These are phyloP conservation scores for Grosmannia huntii DNA, from an alignment of 2,329 filamentous ascomycete species.

Conservation along the genomic window DNA sequence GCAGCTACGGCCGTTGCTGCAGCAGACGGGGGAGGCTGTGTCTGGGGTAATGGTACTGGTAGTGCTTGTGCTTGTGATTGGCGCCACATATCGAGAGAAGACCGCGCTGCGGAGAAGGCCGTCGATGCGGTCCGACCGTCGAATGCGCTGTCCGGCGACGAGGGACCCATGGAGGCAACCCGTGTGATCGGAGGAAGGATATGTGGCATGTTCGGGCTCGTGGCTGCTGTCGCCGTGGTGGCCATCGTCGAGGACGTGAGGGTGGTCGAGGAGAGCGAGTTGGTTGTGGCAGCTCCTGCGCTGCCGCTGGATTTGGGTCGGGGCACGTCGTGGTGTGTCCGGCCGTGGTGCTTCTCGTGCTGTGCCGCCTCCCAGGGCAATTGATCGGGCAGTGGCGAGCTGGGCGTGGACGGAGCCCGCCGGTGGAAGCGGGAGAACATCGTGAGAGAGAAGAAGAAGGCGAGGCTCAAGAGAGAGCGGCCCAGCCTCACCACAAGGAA, in stretches of 20 bases:
- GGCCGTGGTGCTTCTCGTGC: constrained; percentile 24
- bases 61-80: not conserved
- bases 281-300: not conserved
- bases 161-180: constrained; percentile 16
- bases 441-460: not conserved
- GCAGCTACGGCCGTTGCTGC: constrained; percentile 11
- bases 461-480: not conserved
- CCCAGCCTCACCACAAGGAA: not conserved
- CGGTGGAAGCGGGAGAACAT: constrained; percentile 41
- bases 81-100: constrained; percentile 4
- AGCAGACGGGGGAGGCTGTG: constrained; percentile 15
- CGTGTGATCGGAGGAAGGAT: constrained; percentile 37
- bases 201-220: constrained; percentile 27
- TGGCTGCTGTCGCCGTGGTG: constrained; percentile 12
- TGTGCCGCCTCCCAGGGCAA: constrained; percentile 25
- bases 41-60: not conserved
- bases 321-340: not conserved
- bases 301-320: constrained; percentile 7
- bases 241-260: not conserved
- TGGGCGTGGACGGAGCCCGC: constrained; percentile 39
- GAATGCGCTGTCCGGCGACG: not conserved
- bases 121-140: not conserved
- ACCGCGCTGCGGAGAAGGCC: not conserved
- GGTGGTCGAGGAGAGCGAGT: not conserved
- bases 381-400: constrained; percentile 38